phyloP scores from a whole-genome alignment of 23 red algal species.

The Agarophyton chilense region DNA sequence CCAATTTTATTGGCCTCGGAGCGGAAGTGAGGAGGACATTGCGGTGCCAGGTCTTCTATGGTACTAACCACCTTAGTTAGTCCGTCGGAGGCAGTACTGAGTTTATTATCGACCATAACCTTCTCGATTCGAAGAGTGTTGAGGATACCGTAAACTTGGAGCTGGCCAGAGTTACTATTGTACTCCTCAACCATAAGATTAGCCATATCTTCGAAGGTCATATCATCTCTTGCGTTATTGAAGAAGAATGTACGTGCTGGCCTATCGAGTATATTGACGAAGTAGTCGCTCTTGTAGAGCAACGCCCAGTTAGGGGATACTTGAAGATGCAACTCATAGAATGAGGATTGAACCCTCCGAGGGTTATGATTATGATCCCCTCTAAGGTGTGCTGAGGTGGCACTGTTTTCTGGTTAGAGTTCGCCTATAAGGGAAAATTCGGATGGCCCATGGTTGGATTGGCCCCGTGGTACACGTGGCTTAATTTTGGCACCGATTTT shows the following conservation, averaged over 20 bases:
- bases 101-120: slow-evolving; percentile 38
- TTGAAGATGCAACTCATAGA: too few relatives aligned
- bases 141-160: slow-evolving; percentile 36
- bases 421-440: too few relatives aligned
- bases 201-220: slow-evolving; percentile 55
- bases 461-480: too few relatives aligned
- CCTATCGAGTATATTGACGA: too few relatives aligned
- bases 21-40: slow-evolving; percentile 21
- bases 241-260: slow-evolving; percentile 53
- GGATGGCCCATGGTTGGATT: too few relatives aligned
- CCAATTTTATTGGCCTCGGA: slow-evolving; percentile 45
- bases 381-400: too few relatives aligned
- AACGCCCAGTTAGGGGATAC: too few relatives aligned
- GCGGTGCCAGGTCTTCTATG: slow-evolving; percentile 34
- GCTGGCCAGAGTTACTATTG: slow-evolving; percentile 44
- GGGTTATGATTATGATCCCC: too few relatives aligned
- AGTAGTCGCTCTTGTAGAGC: too few relatives aligned
- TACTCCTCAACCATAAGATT: slow-evolving; percentile 47
- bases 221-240: slow-evolving; percentile 49
- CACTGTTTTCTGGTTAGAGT: too few relatives aligned
- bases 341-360: too few relatives aligned
- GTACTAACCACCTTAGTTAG: slow-evolving; percentile 13
- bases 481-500: too few relatives aligned
- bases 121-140: slow-evolving; percentile 22
- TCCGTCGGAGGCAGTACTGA: slow-evolving; percentile 3